These are phyloP conservation scores for Trichoderma harzianum DNA, from an alignment of 2,329 filamentous ascomycete species.

Conservation along the genomic window DNA sequence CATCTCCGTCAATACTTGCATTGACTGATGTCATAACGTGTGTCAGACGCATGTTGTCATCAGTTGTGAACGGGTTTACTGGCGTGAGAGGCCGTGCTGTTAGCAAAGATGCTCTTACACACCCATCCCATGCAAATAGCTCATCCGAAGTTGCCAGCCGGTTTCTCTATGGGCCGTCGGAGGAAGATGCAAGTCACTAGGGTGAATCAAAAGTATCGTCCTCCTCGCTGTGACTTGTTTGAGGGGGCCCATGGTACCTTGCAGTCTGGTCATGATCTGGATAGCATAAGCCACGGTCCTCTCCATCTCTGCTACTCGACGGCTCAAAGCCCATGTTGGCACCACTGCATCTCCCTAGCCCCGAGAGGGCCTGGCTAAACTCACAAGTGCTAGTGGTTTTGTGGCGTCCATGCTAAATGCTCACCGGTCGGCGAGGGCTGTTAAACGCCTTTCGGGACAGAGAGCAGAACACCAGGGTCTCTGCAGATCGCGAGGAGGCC, in stretches of 20 bases:
- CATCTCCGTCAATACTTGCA: not conserved
- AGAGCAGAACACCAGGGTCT: not conserved
- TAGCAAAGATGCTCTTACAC: not conserved
- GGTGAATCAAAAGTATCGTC: not conserved
- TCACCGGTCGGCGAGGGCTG: conserved; percentile 13
- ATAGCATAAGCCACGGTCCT: not conserved
- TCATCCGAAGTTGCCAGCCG: not conserved
- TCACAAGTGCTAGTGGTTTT: conserved; percentile 7
- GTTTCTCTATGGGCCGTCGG: not conserved
- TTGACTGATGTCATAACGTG: not conserved
- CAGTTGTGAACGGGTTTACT: not conserved
- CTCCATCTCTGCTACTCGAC: not conserved
- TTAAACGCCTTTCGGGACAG: not conserved
- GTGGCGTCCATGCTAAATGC: conserved; percentile 17
- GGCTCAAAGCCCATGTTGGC: not conserved
- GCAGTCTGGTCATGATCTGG: not conserved
- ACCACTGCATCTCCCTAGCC: not conserved
- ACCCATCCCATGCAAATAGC: not conserved
- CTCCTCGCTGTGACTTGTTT: conserved; percentile 6
- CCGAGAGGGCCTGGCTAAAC: not conserved
- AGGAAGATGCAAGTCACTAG: not conserved
- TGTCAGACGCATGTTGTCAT: not conserved
- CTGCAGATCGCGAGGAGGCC: not conserved
- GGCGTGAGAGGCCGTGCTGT: not conserved
- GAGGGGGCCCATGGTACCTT: conserved; percentile 6